Evolutionary conservation across 2,329 filamentous ascomycete species (phyloP), one percentile per base, ranked within the genome.

Genomic region (Ceratocystis variospora): DNA sequence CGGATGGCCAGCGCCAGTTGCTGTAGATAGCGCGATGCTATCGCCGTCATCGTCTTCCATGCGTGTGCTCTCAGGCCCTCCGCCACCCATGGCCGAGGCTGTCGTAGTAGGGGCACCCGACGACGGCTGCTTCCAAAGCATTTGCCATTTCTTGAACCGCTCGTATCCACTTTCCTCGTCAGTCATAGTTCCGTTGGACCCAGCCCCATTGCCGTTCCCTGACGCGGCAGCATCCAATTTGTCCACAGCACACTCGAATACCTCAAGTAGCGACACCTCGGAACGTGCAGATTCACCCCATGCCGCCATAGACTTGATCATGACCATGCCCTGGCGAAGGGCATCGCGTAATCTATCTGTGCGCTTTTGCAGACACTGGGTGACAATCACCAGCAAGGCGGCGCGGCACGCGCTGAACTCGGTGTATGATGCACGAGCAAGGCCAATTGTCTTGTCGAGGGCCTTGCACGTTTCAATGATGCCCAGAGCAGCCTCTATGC

Each of bases 391-490:
- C 2, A 83, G 74, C 5, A 83, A 73, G 7, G 81, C 80, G 8
- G 80, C 80, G 53, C 81, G 79, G 63, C 80, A 82, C 2, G 80
- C 79, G 70, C 79, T 81, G 70, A 82, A 83, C 69, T 83, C 81
- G 2, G 80, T 81, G 69, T 82, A 83, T 0, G 80, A 81, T 2
- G 80, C 79, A 37, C 80, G 77, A 5, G 81, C 80, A 64, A 83
- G 78, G 17, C 80, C 81, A 15, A 79, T 77, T n/a, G 77, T 79
- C 57, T 77, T 77, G 48, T 78, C 77, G 3, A 83, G 76, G 3
- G 78, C 73, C 50, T 77, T 77, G 68, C 80, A 81, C 3, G 81
- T 76, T 55, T 80, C 77, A 19, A 83, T 75, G 10, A 81, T 78
- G 66, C 78, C 76, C 33, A 81, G 71, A 1, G 81, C 80, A 1